Evolutionary conservation across 1,284 basidiomycete species (phyloP).

Genomic region (Ceratobasidium sp.): DNA sequence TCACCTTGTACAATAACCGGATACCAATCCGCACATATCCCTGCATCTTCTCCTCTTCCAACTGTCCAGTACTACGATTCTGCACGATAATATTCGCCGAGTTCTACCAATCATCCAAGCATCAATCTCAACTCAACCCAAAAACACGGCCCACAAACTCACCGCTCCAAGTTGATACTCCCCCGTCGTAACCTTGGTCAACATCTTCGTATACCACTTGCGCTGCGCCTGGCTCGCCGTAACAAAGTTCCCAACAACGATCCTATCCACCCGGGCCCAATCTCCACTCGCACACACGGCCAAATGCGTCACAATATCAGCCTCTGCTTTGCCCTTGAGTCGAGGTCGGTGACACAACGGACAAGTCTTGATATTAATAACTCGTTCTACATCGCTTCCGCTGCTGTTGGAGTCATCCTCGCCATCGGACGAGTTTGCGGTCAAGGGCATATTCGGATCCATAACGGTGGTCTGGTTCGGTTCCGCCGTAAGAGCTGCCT

Average conservation of each 20-base stretch:
- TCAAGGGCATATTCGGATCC: slow-evolving; percentile 59
- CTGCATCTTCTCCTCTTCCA: slow-evolving; percentile 99
- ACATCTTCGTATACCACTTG: slow-evolving; percentile 95
- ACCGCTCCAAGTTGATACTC: slow-evolving; percentile 92
- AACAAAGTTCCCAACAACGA: slow-evolving; percentile 95
- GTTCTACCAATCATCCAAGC: slow-evolving; percentile 66
- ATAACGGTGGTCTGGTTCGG: slow-evolving; percentile 42
- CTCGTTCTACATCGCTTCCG: slow-evolving; percentile 79
- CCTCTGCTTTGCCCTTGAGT: slow-evolving; percentile 86
- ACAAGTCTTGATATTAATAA: slow-evolving; percentile 95
- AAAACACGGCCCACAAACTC: slow-evolving; percentile 56
- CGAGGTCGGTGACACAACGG: slow-evolving; percentile 93
- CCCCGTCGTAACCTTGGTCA: slow-evolving; percentile 87
- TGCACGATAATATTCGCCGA: slow-evolving; percentile 98
- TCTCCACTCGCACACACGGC: slow-evolving; percentile 95
- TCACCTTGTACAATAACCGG: slow-evolving; percentile 88
- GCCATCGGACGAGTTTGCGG: slow-evolving; percentile 60
- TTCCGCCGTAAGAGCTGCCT: slow-evolving; percentile 48
- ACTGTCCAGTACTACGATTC: slow-evolving; percentile 88
- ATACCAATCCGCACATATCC: slow-evolving; percentile 96
- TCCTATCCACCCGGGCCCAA: slow-evolving; percentile 89
- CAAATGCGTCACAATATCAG: slow-evolving; percentile 94
- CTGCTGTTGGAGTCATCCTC: slow-evolving; percentile 61
- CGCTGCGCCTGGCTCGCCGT: slow-evolving; percentile 96
- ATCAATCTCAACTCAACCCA: slow-evolving; percentile 16